Conservation (phyloP, 352 stramenopile species). For the Globisporangium solare region DNA sequence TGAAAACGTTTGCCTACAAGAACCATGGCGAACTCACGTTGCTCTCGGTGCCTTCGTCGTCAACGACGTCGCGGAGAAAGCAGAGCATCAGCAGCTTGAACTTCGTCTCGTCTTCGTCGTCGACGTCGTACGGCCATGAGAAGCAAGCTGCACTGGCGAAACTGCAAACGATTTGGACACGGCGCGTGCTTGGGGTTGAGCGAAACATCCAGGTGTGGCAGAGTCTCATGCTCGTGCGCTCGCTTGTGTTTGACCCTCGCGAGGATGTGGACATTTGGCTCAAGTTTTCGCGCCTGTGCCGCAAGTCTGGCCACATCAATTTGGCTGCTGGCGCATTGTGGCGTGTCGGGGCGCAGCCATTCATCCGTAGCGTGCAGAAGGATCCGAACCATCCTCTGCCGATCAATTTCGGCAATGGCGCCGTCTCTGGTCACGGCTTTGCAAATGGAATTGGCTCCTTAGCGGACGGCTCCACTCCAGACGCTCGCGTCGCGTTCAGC, state of each 20-base stretch:
- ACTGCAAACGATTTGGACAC: conserved; percentile 79
- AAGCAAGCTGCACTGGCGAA: conserved; percentile 70
- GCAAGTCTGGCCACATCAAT: conserved; percentile 88
- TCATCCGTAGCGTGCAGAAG: conserved; percentile 73
- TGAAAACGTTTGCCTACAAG: conserved; percentile 73
- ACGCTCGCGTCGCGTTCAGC: conserved; percentile 75
- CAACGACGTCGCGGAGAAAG: conserved; percentile 40
- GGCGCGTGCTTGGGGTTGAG: conserved; percentile 93
- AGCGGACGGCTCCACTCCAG: conserved; percentile 60
- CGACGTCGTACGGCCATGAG: conserved; percentile 66
- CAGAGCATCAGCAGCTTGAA: conserved; percentile 80
- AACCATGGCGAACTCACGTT: conserved; percentile 79
- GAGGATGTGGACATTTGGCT: conserved; percentile 94
- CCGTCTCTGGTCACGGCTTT: conserved; percentile 40
- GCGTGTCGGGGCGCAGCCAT: conserved; percentile 73
- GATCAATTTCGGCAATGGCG: conserved; percentile 60
- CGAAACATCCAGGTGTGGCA: conserved; percentile 93
- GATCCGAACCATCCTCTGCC: conserved; percentile 61
- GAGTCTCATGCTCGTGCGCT: conserved; percentile 94
- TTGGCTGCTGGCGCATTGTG: conserved; percentile 79
- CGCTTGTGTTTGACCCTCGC: conserved; percentile 84
- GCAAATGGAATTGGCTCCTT: conserved; percentile 50
- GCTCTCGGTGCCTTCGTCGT: conserved; percentile 37
- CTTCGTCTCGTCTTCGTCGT: conserved; percentile 71
- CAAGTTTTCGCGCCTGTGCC: conserved; percentile 90